These are phyloP conservation scores for Trichoderma oligosporum DNA, from an alignment of 2,329 filamentous ascomycete species.

Conservation along the genomic window DNA sequence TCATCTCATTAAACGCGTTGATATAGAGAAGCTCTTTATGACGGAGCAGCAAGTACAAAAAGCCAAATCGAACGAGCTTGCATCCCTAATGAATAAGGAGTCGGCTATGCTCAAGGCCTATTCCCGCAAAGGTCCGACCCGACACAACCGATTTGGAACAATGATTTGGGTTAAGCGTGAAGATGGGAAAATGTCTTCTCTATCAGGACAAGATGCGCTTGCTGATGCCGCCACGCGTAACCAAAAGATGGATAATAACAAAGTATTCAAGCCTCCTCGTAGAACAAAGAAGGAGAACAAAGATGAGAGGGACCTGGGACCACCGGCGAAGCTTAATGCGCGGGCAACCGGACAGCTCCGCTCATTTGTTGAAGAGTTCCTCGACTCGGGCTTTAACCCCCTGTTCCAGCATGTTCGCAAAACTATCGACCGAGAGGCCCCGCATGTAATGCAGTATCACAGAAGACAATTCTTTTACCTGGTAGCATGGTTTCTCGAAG, in stretches of 20 bases:
- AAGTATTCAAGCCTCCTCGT: conserved; percentile 82
- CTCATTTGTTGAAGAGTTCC: conserved; percentile 83
- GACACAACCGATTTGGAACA: conserved; percentile 91
- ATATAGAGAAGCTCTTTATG: conserved; percentile 81
- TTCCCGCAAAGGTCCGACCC: conserved; percentile 72
- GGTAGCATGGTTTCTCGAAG: conserved; percentile 86
- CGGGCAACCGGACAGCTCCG: conserved; percentile 74
- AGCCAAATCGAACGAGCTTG: conserved; percentile 69
- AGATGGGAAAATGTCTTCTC: conserved; percentile 75
- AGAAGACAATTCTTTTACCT: conserved; percentile 87
- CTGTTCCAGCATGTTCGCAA: conserved; percentile 80
- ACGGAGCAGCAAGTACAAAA: conserved; percentile 67
- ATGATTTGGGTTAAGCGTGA: conserved; percentile 96
- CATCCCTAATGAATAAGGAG: conserved; percentile 74
- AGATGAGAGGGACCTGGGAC: conserved; percentile 71
- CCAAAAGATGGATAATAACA: conserved; percentile 84
- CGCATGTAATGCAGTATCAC: conserved; percentile 74
- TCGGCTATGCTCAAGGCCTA: conserved; percentile 75
- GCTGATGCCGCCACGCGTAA: conserved; percentile 68
- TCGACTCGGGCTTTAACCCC: conserved; percentile 94
- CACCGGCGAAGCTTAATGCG: conserved; percentile 64
- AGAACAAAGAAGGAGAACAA: conserved; percentile 58
- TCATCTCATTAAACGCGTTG: conserved; percentile 85
- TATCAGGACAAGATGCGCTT: conserved; percentile 85
- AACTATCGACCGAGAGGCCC: conserved; percentile 83